These are phyloP conservation scores for Aspergillus sp. DNA, from an alignment of 2,329 filamentous ascomycete species.

Conservation along the genomic window DNA sequence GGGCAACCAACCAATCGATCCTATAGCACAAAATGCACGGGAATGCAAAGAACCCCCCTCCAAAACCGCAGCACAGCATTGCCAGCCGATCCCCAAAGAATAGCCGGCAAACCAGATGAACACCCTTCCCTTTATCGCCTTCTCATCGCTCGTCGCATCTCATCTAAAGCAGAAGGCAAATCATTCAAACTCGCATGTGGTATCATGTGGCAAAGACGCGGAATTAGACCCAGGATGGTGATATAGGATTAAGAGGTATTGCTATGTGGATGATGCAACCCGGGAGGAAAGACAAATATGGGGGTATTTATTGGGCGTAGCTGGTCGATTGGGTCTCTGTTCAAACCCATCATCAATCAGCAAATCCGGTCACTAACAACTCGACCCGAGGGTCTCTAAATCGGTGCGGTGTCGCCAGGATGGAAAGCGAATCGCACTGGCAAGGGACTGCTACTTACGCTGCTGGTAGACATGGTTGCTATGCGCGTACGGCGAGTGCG, in stretches of 20 bases:
- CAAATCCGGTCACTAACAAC: conserved; percentile 2
- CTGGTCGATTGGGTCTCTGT: conserved; percentile 28
- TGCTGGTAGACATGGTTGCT: conserved; percentile 42
- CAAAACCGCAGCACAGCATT: too few species aligned
- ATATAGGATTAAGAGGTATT: conserved; percentile 26
- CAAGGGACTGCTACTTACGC: conserved; percentile 35
- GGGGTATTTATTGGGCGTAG: conserved; percentile 28
- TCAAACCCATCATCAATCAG: conserved; percentile 24
- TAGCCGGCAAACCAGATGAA: too few species aligned
- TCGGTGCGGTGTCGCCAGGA: not conserved
- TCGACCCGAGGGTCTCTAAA: not conserved
- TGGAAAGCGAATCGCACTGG: conserved; percentile 10
- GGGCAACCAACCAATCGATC: too few species aligned
- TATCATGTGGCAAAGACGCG: conserved; percentile 27
- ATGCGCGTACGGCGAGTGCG: conserved; percentile 42
- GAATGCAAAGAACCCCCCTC: too few species aligned
- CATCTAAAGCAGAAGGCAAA: conserved; percentile 15
- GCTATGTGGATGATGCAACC: conserved; percentile 23
- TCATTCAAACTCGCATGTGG: conserved; percentile 18
- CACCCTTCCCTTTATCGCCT: too few species aligned
- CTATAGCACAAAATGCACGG: too few species aligned
- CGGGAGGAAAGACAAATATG: conserved; percentile 12
- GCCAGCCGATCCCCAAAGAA: too few species aligned
- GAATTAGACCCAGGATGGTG: conserved; percentile 24
- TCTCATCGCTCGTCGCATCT: too few species aligned